A percentile compares a stretch with the other conserved stretches of the same genome.
Evolutionary conservation across 495 filamentous ascomycete genomes (phyloP).

Genomic region (Trypethelium eluteriae): DNA sequence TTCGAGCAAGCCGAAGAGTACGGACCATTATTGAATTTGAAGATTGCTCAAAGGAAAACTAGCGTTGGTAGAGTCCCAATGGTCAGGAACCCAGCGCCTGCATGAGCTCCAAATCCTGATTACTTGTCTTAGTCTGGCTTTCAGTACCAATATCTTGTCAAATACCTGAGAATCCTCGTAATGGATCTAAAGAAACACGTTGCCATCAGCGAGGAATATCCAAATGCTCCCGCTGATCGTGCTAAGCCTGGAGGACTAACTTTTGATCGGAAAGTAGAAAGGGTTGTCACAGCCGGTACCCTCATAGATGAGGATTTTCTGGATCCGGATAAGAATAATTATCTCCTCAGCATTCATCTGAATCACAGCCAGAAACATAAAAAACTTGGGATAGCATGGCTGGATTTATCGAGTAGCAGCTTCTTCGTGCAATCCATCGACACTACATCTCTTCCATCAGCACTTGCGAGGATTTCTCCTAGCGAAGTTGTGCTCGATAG

Average conservation of each 20-base stretch:
- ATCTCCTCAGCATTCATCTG: slow-evolving; percentile 67
- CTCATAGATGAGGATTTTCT: slow-evolving; percentile 97
- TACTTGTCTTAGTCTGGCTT: slow-evolving; percentile 63
- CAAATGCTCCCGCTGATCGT: slow-evolving; percentile 50
- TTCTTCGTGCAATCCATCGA: slow-evolving; percentile 83
- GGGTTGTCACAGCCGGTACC: slow-evolving; percentile 88
- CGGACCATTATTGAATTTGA: slow-evolving; percentile 78
- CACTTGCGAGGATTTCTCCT: slow-evolving; percentile 72
- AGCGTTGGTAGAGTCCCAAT: slow-evolving; percentile 68
- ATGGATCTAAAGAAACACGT: slow-evolving; percentile 85
- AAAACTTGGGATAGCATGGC: slow-evolving; percentile 76
- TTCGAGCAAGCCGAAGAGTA: slow-evolving; percentile 87
- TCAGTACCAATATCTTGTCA: slow-evolving; percentile 82
- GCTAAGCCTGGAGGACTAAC: slow-evolving; percentile 64
- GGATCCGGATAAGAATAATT: slow-evolving; percentile 87
- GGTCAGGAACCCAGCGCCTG: slow-evolving; percentile 41
- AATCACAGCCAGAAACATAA: slow-evolving; percentile 26
- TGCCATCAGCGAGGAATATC: slow-evolving; percentile 88
- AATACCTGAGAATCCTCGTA: slow-evolving; percentile 85
- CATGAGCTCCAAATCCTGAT: background rate
- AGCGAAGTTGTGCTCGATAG: slow-evolving; percentile 72
- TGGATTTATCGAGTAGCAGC: slow-evolving; percentile 88
- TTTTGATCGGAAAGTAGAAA: slow-evolving; percentile 74
- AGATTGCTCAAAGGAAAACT: slow-evolving; percentile 73
- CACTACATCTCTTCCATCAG: slow-evolving; percentile 61